These are phyloP conservation scores for Ophiosphaerella korrae DNA, from an alignment of 2,329 filamentous ascomycete species.

Conservation along the genomic window DNA sequence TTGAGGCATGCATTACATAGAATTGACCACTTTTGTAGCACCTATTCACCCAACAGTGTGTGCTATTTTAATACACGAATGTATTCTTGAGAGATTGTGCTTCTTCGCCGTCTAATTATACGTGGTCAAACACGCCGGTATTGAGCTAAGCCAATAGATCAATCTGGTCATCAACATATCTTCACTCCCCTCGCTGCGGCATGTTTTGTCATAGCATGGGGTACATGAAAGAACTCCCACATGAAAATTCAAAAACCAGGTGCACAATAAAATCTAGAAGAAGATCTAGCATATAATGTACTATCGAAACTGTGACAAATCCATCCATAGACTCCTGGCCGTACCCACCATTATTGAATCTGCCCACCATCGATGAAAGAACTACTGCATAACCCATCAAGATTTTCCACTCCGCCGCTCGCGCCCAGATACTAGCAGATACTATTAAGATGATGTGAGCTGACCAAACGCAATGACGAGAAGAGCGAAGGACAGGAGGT, in stretches of 20 bases:
- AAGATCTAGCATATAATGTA: constrained; percentile 31
- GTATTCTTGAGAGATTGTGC: too few species aligned
- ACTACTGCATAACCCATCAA: constrained; percentile 31
- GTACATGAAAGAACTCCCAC: background rate
- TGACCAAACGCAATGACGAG: constrained; percentile 14
- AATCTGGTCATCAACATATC: too few species aligned
- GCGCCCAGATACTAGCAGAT: constrained; percentile 36
- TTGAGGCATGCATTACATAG: too few species aligned
- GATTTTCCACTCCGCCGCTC: constrained; percentile 20
- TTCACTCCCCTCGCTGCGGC: too few species aligned
- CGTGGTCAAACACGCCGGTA: too few species aligned
- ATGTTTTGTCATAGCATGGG: too few species aligned
- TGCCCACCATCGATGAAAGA: constrained; percentile 34
- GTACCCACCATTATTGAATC: constrained; percentile 22
- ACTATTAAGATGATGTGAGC: constrained; percentile 29
- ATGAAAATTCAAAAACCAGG: background rate
- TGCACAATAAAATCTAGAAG: constrained; percentile 9
- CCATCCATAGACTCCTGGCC: constrained; percentile 24
- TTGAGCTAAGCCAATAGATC: too few species aligned
- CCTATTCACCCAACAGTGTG: too few species aligned
- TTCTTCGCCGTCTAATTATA: too few species aligned
- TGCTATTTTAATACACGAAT: too few species aligned
- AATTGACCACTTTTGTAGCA: too few species aligned
- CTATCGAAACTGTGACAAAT: constrained; percentile 35
- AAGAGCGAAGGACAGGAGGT: constrained; percentile 15